These are phyloP conservation scores for Pseudogymnoascus sp. DNA, from an alignment of 2,329 filamentous ascomycete species.

Conservation along the genomic window DNA sequence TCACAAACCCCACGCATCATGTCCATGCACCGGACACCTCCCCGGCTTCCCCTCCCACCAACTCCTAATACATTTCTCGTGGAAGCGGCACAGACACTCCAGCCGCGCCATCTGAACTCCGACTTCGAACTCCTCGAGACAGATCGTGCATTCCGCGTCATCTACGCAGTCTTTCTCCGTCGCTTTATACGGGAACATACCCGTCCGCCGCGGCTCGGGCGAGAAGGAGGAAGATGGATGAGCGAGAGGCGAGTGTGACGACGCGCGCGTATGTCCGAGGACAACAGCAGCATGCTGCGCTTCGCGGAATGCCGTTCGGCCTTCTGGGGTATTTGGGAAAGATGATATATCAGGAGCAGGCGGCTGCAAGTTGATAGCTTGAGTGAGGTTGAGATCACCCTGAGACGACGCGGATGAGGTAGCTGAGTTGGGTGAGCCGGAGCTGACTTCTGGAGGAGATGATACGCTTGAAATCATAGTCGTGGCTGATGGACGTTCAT, in stretches of 20 bases:
- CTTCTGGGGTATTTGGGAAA: slow-evolving; percentile 16
- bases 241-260: background rate
- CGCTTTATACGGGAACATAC: slow-evolving; percentile 56
- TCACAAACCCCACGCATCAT: slow-evolving; percentile 25
- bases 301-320: slow-evolving; percentile 18
- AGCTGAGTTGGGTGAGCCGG: slow-evolving; percentile 11
- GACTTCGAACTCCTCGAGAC: slow-evolving; percentile 56
- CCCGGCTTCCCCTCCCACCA: slow-evolving; percentile 58
- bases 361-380: slow-evolving; percentile 2
- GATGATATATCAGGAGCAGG: background rate
- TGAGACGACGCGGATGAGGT: slow-evolving; percentile 13
- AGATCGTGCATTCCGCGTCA: slow-evolving; percentile 60
- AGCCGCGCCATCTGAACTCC: slow-evolving; percentile 56
- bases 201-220: slow-evolving; percentile 38
- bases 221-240: background rate
- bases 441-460: background rate
- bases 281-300: slow-evolving; percentile 19
- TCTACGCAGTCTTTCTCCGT: slow-evolving; percentile 64
- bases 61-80: slow-evolving; percentile 49
- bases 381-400: background rate
- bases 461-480: slow-evolving; percentile 17
- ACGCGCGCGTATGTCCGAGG: slow-evolving; percentile 9
- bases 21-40: slow-evolving; percentile 58
- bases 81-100: slow-evolving; percentile 60
- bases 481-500: slow-evolving; percentile 13